Conservation (phyloP, 2,329 filamentous ascomycete genomes). For the Epichloe sibirici region DNA sequence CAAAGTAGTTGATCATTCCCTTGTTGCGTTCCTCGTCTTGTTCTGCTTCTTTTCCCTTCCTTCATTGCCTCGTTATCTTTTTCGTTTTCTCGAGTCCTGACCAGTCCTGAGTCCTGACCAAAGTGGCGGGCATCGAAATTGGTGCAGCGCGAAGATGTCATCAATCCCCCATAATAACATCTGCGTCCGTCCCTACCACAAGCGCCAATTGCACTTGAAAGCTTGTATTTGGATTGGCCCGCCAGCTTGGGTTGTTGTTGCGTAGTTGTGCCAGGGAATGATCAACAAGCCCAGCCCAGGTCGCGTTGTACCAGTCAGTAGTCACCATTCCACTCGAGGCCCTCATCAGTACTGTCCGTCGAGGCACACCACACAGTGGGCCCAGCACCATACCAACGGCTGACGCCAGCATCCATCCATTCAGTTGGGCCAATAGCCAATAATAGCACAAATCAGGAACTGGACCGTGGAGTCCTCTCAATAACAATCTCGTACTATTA, state of each 20-base stretch:
- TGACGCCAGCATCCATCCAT: neutral
- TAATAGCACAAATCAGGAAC: neutral
- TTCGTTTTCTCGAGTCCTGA: too few relatives aligned
- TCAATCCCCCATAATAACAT: neutral
- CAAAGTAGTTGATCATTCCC: too few relatives aligned
- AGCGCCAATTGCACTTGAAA: neutral
- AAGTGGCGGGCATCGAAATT: too few relatives aligned
- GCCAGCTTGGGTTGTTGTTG: neutral
- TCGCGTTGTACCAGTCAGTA: neutral
- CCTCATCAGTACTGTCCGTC: neutral
- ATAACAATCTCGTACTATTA: too few relatives aligned
- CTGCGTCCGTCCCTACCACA: too few relatives aligned
- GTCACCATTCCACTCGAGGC: slow-evolving; percentile 4
- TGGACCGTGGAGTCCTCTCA: too few relatives aligned
- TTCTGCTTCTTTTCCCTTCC: too few relatives aligned
- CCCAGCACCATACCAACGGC: neutral
- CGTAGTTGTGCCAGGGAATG: slow-evolving; percentile 2
- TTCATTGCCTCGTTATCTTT: too few relatives aligned
- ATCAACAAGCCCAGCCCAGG: slow-evolving; percentile 2
- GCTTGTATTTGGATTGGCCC: neutral
- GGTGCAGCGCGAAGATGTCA: neutral
- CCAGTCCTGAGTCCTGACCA: too few relatives aligned
- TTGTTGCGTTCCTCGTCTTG: too few relatives aligned
- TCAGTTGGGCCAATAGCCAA: neutral
- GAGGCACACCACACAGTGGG: neutral